These are phyloP conservation scores for Phyllostachys edulis DNA, from an alignment of 176 grass and related monocot species.

Conservation along the genomic window DNA sequence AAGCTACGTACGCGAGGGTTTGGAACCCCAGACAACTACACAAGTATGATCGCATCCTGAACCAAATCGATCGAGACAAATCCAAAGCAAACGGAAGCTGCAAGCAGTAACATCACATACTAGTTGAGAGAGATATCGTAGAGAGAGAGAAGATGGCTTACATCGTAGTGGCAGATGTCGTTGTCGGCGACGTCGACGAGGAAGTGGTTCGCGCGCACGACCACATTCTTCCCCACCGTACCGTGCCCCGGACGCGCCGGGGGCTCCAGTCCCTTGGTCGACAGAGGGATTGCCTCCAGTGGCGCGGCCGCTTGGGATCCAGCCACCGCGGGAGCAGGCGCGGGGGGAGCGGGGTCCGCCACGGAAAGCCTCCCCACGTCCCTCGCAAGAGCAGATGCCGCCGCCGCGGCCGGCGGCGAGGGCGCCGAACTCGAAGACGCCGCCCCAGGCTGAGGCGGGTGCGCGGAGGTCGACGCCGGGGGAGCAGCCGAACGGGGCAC, in stretches of 20 bases:
- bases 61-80: not conserved
- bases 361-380: constrained; percentile 33
- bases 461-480: not conserved
- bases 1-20: not conserved
- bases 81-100: not conserved
- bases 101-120: too few relatives aligned
- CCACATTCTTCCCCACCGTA: not conserved
- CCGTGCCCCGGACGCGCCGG: constrained; percentile 43
- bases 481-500: not conserved
- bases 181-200: constrained; percentile 31
- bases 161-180: constrained; percentile 69
- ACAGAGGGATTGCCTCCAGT: constrained; percentile 10
- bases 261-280: constrained; percentile 35
- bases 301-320: not conserved
- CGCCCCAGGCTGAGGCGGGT: not conserved
- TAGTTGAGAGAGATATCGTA: not conserved
- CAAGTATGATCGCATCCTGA: not conserved
- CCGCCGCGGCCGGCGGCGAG: not conserved
- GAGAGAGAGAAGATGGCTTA: constrained; percentile 23
- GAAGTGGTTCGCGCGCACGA: constrained; percentile 68
- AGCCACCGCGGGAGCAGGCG: not conserved
- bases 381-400: constrained; percentile 6
- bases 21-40: not conserved
- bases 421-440: not conserved
- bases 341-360: not conserved